These are phyloP conservation scores for Lichina pygmaea DNA, from an alignment of 495 filamentous ascomycete genomes.

Conservation along the genomic window DNA sequence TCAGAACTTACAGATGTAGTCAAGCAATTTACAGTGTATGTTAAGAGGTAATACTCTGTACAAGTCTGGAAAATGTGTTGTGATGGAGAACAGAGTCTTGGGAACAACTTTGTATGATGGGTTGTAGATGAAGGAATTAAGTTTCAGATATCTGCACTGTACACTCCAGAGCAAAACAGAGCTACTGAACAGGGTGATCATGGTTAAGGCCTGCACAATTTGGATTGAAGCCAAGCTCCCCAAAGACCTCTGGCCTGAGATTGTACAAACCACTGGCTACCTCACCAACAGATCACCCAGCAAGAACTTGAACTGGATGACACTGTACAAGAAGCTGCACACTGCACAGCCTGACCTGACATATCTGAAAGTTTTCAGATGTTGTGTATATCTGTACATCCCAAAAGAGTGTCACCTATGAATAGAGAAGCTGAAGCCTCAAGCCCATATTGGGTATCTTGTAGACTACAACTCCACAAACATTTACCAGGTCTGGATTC, in stretches of 20 bases:
- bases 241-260: not conserved
- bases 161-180: constrained; percentile 1
- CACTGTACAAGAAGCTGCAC: constrained; percentile 1
- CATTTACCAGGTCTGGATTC: constrained; percentile 10
- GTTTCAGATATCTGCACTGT: not conserved
- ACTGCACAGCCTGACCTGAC: not conserved
- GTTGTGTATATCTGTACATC: not conserved
- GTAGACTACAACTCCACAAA: constrained; percentile 11
- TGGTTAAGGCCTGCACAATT: not conserved
- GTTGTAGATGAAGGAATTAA: not conserved
- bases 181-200: not conserved
- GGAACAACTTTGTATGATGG: not conserved
- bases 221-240: not conserved
- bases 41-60: not conserved
- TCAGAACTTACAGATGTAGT: not conserved
- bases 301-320: constrained; percentile 3
- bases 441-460: constrained; percentile 10
- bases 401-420: constrained; percentile 4
- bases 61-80: not conserved
- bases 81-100: not conserved
- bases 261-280: not conserved
- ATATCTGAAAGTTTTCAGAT: not conserved
- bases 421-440: constrained; percentile 5
- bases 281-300: constrained; percentile 3
- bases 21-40: not conserved